Conservation (phyloP, 2,329 filamentous ascomycete species). For the Colletotrichum theobromicola region DNA sequence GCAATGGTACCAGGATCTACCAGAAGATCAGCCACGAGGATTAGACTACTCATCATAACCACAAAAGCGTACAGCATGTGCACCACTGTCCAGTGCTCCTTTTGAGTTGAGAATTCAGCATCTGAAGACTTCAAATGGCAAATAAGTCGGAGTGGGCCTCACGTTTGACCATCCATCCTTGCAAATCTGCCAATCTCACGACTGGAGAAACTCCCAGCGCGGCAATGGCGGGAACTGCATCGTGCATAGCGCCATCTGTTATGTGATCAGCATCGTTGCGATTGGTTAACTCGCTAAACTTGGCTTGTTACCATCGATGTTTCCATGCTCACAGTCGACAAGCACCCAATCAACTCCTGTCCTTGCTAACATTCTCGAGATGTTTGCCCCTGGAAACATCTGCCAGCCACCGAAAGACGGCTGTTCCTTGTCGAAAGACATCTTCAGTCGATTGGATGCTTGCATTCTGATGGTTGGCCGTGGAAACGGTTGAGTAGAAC, state of each 20-base stretch:
- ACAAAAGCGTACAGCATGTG: background rate
- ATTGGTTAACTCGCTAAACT: background rate
- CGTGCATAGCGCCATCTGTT: slow-evolving; percentile 54
- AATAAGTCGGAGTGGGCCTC: slow-evolving; percentile 10
- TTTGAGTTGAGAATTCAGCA: background rate
- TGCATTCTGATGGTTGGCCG: background rate
- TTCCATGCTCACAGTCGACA: background rate
- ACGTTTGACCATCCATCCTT: slow-evolving; percentile 62
- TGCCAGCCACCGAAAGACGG: background rate
- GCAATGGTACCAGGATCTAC: background rate
- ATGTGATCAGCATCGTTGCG: slow-evolving; percentile 29
- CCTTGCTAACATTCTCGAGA: background rate
- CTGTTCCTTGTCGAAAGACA: background rate
- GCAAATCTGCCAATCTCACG: slow-evolving; percentile 59
- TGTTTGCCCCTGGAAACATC: background rate
- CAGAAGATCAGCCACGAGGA: accelerated
- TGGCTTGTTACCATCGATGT: background rate
- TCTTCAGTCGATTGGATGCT: background rate
- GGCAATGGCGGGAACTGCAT: slow-evolving; percentile 56
- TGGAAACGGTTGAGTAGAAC: background rate
- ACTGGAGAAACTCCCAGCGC: slow-evolving; percentile 46
- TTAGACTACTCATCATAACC: background rate
- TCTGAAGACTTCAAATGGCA: background rate
- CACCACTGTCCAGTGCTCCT: background rate
- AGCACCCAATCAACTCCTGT: background rate